Conservation (phyloP, 129 eudicot genomes). For the Tanacetum coccineum region DNA sequence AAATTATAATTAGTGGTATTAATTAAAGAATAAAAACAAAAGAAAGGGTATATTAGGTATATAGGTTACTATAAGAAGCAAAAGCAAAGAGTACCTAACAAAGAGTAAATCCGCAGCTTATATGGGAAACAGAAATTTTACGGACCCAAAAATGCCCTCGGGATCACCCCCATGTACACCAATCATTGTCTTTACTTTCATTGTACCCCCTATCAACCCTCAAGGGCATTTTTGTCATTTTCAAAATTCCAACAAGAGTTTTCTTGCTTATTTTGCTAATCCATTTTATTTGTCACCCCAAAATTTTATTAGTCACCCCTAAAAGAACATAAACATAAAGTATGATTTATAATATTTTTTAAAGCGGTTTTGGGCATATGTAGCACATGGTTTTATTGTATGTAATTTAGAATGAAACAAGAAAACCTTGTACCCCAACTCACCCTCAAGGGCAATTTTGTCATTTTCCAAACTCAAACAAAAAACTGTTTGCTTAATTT, state of each 20-base stretch:
- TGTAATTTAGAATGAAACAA: too few species aligned
- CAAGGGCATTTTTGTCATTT: constrained; percentile 47
- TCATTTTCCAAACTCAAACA: too few species aligned
- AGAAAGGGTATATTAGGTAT: constrained; percentile 31
- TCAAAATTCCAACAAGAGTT: too few species aligned
- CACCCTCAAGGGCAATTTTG: too few species aligned
- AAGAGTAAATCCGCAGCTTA: constrained; percentile 32
- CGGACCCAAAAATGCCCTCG: constrained; percentile 92
- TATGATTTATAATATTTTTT: too few species aligned
- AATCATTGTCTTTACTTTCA: constrained; percentile 39
- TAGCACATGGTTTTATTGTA: not conserved
- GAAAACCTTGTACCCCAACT: too few species aligned
- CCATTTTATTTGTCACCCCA: not conserved
- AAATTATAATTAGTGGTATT: constrained; percentile 18
- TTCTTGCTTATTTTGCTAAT: not conserved
- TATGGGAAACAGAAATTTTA: constrained; percentile 41
- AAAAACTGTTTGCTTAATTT: too few species aligned
- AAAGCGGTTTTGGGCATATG: too few species aligned
- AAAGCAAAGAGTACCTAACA: constrained; percentile 49
- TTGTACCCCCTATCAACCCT: constrained; percentile 22
- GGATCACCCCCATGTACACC: constrained; percentile 72
- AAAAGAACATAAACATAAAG: too few species aligned
- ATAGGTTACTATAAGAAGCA: constrained; percentile 45
- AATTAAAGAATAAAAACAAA: constrained; percentile 18
- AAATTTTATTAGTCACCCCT: not conserved